phyloP scores from a whole-genome alignment of 2,329 filamentous ascomycete species.

The Neonectria coccinea region DNA sequence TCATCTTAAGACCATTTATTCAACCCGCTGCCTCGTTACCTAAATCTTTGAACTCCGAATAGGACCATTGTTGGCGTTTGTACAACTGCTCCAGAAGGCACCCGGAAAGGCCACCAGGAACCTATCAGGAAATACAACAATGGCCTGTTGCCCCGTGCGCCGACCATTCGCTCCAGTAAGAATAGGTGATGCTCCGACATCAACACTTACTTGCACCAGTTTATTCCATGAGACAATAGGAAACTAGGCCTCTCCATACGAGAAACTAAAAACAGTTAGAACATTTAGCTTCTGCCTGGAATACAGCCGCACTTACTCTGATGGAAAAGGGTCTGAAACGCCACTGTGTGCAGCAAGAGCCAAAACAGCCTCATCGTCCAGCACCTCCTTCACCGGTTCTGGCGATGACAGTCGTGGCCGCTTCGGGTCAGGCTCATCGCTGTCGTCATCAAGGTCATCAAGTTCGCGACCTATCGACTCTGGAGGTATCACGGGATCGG shows the following conservation, averaged over 20 bases:
- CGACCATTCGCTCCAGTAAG: background rate
- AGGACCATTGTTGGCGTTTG: slow-evolving; percentile 7
- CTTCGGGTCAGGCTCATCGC: slow-evolving; percentile 55
- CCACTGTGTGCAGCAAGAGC: slow-evolving; percentile 60
- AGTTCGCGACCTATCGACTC: slow-evolving; percentile 24
- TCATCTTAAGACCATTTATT: slow-evolving; percentile 3
- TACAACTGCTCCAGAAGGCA: background rate
- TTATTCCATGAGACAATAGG: background rate
- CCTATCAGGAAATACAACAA: background rate
- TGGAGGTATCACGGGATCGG: slow-evolving; percentile 17
- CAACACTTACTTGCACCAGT: background rate
- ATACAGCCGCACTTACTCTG: slow-evolving; percentile 53
- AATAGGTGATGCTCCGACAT: slow-evolving; percentile 6
- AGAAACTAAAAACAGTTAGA: slow-evolving; percentile 49
- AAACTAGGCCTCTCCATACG: slow-evolving; percentile 55
- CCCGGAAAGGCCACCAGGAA: slow-evolving; percentile 1
- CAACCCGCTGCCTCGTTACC: slow-evolving; percentile 9
- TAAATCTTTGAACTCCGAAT: slow-evolving; percentile 23
- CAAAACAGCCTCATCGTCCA: slow-evolving; percentile 63
- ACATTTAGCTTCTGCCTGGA: background rate
- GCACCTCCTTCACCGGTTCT: slow-evolving; percentile 48
- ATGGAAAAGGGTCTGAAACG: slow-evolving; percentile 53
- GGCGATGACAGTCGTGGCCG: slow-evolving; percentile 52
- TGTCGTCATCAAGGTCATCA: slow-evolving; percentile 38
- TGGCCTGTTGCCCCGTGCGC: slow-evolving; percentile 11